Conservation (phyloP, 2,329 filamentous ascomycete genomes). For the Fusarium gaditjirri region DNA sequence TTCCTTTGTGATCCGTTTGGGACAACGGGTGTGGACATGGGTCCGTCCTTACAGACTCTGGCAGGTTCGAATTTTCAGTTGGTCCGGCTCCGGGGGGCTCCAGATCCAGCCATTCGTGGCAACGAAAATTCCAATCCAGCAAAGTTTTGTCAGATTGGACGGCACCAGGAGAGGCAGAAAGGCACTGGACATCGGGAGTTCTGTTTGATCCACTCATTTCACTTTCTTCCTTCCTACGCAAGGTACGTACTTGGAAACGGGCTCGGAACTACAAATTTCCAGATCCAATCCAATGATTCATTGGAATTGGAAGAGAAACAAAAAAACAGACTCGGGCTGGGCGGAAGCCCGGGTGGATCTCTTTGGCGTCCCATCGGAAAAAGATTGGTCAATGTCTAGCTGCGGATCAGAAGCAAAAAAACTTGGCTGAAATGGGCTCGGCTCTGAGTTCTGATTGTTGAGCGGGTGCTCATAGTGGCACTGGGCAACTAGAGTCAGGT, state of each 20-base stretch:
- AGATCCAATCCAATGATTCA: not conserved
- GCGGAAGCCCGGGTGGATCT: constrained; percentile 28
- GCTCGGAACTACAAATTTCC: constrained; percentile 25
- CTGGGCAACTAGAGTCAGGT: constrained; percentile 33
- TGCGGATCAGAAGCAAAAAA: constrained; percentile 22
- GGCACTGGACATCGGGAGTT: not conserved
- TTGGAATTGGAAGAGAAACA: not conserved
- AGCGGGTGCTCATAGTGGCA: constrained; percentile 13
- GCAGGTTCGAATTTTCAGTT: constrained; percentile 9
- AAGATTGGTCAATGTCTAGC: constrained; percentile 28
- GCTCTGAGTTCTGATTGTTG: constrained; percentile 14
- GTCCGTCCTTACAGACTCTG: not conserved
- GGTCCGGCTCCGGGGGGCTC: constrained; percentile 6
- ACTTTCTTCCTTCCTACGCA: not conserved
- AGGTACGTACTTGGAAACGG: constrained; percentile 5
- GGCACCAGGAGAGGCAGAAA: not conserved
- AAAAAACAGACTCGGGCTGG: constrained; percentile 34
- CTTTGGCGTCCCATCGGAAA: not conserved
- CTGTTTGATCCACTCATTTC: not conserved
- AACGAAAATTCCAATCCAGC: constrained; percentile 31
- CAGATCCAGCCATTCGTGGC: constrained; percentile 16
- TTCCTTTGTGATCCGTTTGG: constrained; percentile 2
- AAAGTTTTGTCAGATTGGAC: not conserved
- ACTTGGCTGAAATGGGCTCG: constrained; percentile 23
- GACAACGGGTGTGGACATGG: not conserved